Evolutionary conservation across 805 yeast species (phyloP), one percentile per base, ranked within the genome.

Genomic region (Pichia deserticola): DNA sequence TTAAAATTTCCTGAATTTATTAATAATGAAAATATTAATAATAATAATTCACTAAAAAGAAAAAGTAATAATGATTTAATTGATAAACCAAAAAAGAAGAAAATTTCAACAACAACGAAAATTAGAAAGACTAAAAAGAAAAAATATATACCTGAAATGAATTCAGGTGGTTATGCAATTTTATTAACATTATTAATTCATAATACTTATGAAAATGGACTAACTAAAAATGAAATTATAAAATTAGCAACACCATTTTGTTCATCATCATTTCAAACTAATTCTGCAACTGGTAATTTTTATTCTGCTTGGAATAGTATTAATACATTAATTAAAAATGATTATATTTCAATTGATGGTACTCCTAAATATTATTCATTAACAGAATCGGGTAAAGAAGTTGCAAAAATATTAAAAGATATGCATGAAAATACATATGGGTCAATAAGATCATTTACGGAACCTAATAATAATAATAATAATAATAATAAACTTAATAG

Each of bases 111-210:
- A 40, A 30, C 50, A 47, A 29, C n/a, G n/a, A n/a, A n/a, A 32
- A 40, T 20, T 27, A 47, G 36, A 43, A 33, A 34, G 25, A 35
- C 38, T 40, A 27, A 34, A 38, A 35, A 35, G 38, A 47, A 41
- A 42, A 52, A 40, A 36, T 89, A 86, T 62, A 74, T 89, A 0
- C 97, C 97, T 0, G 74, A 72, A 44, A 79, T 80, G 52, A 68
- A 90, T 36, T 80, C 93, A 0, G 97, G 97, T 1, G 95, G 86
- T 0, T 90, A 86, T 68, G 96, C 93, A 0, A 84, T 89, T 8
- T 58, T 89, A 20, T 53, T 88, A 20, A 82, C 82, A 0, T 65
- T 89, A 4, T 67, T 72, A 45, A 70, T 77, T 42, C 63, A 60
- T 30, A 89, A 82, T 57, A 62, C 66, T 5, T 57, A 64, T 2